These are phyloP conservation scores for Ceratocystis diversiconidia DNA, from an alignment of 2,329 filamentous ascomycete genomes.

Conservation along the genomic window DNA sequence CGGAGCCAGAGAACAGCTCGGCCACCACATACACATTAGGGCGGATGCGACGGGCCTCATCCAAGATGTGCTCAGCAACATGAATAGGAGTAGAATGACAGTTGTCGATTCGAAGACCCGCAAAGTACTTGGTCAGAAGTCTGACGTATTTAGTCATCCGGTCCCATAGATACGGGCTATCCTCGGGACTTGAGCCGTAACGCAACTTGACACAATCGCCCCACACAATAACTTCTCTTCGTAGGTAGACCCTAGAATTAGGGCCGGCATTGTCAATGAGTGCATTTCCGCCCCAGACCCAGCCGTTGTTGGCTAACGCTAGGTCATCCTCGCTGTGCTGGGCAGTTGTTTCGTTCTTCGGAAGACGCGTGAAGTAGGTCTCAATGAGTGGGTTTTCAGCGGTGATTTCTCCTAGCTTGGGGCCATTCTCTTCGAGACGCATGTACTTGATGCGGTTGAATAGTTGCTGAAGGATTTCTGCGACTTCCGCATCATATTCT, in stretches of 20 bases:
- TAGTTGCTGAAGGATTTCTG: constrained; percentile 75
- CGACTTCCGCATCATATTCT: constrained; percentile 76
- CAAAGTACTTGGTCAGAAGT: constrained; percentile 86
- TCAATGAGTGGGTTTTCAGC: constrained; percentile 72
- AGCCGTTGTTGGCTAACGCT: constrained; percentile 86
- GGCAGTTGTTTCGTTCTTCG: constrained; percentile 60
- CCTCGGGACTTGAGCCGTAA: constrained; percentile 65
- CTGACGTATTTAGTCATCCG: constrained; percentile 89
- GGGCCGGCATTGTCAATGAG: constrained; percentile 87
- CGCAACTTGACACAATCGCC: constrained; percentile 95
- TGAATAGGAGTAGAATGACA: constrained; percentile 92
- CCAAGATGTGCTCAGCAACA: constrained; percentile 86
- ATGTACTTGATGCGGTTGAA: constrained; percentile 93
- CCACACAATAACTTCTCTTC: constrained; percentile 93
- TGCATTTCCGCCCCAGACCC: constrained; percentile 97
- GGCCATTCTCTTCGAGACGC: constrained; percentile 81
- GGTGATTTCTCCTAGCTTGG: constrained; percentile 68
- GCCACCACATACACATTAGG: constrained; percentile 85
- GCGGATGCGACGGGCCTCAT: constrained; percentile 77
- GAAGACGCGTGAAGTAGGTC: constrained; percentile 84
- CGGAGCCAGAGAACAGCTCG: constrained; percentile 88
- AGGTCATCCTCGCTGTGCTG: constrained; percentile 64
- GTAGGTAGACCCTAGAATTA: constrained; percentile 80
- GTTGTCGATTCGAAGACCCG: constrained; percentile 93
- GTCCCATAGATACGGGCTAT: constrained; percentile 90